phyloP scores from a whole-genome alignment of 1,284 basidiomycete species.

The Naganishia sp. region DNA sequence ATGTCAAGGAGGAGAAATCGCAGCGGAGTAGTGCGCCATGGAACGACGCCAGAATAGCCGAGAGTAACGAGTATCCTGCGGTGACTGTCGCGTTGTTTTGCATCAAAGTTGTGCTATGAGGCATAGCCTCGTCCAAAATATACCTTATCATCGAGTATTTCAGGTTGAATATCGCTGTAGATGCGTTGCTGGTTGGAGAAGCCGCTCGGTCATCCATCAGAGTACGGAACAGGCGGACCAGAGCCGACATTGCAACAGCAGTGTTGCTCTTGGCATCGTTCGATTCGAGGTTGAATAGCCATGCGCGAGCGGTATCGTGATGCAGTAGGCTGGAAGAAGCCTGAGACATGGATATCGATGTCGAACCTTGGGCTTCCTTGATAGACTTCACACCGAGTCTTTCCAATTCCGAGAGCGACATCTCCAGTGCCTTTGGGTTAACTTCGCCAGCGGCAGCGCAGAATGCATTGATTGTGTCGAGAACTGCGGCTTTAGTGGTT shows the following conservation, averaged over 20 bases:
- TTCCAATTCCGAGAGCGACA: constrained; percentile 25
- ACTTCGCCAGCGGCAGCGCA: constrained; percentile 24
- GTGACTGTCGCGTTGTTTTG: constrained; percentile 12
- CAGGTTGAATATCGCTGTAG: constrained; percentile 5
- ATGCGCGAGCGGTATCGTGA: constrained; percentile 20
- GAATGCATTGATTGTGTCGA: constrained; percentile 26
- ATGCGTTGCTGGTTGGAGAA: not conserved
- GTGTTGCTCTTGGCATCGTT: constrained; percentile 11
- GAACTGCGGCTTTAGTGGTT: constrained; percentile 15
- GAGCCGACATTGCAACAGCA: constrained; percentile 23
- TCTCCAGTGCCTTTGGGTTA: constrained; percentile 20
- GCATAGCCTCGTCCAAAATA: constrained; percentile 28
- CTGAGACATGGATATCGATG: constrained; percentile 2
- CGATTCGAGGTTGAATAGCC: constrained; percentile 30
- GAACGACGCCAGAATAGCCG: constrained; percentile 25
- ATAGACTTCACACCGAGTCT: constrained; percentile 14
- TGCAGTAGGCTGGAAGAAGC: not conserved
- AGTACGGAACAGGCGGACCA: constrained; percentile 28
- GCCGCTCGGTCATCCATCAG: constrained; percentile 23
- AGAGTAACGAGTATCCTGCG: constrained; percentile 26
- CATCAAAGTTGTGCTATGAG: constrained; percentile 9
- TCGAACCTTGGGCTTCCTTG: constrained; percentile 10
- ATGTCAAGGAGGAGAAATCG: constrained; percentile 16
- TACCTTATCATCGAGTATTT: constrained; percentile 29
- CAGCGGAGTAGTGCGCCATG: constrained; percentile 11